Evolutionary conservation across 2,329 filamentous ascomycete genomes (phyloP).

Genomic region (Cadophora malorum): DNA sequence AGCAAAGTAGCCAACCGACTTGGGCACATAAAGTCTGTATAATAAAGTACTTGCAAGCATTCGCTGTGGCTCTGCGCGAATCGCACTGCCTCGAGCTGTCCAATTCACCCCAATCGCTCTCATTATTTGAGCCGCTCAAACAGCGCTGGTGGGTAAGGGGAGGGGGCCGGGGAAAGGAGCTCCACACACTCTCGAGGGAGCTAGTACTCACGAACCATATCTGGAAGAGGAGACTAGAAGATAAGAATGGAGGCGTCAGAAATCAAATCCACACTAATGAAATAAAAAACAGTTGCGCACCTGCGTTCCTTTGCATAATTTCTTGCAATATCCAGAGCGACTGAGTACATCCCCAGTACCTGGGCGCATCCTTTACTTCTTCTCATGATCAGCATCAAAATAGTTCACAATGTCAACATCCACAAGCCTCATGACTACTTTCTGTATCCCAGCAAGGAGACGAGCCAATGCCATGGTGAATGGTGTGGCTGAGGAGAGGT

Average conservation of each 20-base stretch:
- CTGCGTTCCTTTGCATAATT: neutral
- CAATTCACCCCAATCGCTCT: no score
- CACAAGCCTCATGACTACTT: neutral
- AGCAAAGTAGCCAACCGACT: no score
- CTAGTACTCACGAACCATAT: neutral
- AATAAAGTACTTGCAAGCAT: no score
- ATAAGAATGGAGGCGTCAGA: neutral
- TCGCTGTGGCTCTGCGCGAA: no score
- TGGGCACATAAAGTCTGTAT: no score
- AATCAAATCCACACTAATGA: neutral
- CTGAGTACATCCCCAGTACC: neutral
- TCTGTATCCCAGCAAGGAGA: neutral
- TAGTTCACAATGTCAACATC: neutral
- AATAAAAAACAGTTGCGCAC: neutral
- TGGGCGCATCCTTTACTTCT: neutral
- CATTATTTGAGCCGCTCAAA: no score
- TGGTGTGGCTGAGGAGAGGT: neutral
- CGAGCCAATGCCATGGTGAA: conserved; percentile 1
- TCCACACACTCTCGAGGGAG: neutral
- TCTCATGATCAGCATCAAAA: neutral
- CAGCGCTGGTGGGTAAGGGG: neutral
- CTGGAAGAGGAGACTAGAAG: neutral
- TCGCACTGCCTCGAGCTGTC: no score
- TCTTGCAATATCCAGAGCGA: neutral
- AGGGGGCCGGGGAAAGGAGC: neutral